phyloP scores from a whole-genome alignment of 108 stramenopile genomes.

The Cylindrotheca fusiformis region DNA sequence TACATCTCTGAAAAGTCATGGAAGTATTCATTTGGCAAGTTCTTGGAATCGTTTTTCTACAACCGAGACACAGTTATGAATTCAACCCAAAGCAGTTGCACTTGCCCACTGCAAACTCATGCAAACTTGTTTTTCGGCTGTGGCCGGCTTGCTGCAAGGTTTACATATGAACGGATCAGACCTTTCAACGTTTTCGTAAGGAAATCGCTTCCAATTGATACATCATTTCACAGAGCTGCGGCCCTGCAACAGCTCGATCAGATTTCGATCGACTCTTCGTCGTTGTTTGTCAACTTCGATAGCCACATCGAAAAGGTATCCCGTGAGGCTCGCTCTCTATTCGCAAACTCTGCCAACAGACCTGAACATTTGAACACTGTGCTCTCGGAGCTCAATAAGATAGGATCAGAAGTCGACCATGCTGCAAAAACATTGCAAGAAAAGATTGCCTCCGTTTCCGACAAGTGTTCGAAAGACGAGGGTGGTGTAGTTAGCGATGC shows the following conservation, averaged over 20 bases:
- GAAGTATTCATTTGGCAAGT: slow-evolving; percentile 96
- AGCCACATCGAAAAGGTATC: slow-evolving; percentile 86
- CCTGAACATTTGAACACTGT: slow-evolving; percentile 83
- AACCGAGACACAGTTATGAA: slow-evolving; percentile 82
- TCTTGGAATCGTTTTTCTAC: slow-evolving; percentile 91
- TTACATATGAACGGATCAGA: slow-evolving; percentile 79
- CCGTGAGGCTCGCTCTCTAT: slow-evolving; percentile 74
- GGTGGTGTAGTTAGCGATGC: slow-evolving; percentile 34
- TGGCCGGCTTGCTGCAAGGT: slow-evolving; percentile 83
- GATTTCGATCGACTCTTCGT: slow-evolving; percentile 74
- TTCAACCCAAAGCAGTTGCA: slow-evolving; percentile 64
- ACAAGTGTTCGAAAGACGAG: slow-evolving; percentile 37
- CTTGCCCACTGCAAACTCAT: slow-evolving; percentile 73
- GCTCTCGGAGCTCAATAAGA: slow-evolving; percentile 71
- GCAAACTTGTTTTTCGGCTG: slow-evolving; percentile 88
- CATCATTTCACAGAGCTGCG: slow-evolving; percentile 61
- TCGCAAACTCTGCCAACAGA: slow-evolving; percentile 59
- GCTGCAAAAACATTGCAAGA: slow-evolving; percentile 82
- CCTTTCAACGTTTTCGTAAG: slow-evolving; percentile 88
- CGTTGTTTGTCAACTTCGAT: slow-evolving; percentile 82
- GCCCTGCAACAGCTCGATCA: slow-evolving; percentile 67
- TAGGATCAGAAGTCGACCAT: slow-evolving; percentile 78
- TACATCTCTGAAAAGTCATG: slow-evolving; percentile 90
- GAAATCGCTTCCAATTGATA: slow-evolving; percentile 78
- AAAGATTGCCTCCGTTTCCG: slow-evolving; percentile 78